Conservation (phyloP, 441 rosid species). For the Syzygium malaccense region DNA sequence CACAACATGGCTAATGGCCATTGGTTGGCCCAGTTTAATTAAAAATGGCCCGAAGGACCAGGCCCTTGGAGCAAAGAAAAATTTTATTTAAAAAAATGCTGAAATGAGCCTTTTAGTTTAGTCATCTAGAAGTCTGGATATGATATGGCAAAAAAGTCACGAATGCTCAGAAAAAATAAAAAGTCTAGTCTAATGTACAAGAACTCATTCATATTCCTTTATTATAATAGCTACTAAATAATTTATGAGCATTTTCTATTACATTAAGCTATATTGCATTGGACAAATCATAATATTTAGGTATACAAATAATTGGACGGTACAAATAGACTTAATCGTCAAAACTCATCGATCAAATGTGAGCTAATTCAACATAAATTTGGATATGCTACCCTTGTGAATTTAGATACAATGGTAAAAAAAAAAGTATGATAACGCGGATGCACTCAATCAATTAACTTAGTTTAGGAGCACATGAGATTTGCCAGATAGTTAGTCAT, state of each 20-base stretch:
- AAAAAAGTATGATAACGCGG: too few relatives aligned
- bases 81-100: not conserved
- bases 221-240: not conserved
- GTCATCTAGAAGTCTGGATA: not conserved
- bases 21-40: not conserved
- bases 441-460: too few relatives aligned
- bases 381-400: too few relatives aligned
- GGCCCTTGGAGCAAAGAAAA: not conserved
- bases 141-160: not conserved
- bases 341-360: too few relatives aligned
- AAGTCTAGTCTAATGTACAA: not conserved
- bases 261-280: not conserved
- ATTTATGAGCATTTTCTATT: not conserved
- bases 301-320: not conserved
- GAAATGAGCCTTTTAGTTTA: not conserved
- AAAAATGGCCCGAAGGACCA: not conserved
- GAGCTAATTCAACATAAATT: not conserved
- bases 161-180: too few relatives aligned
- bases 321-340: too few relatives aligned
- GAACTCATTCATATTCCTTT: not conserved
- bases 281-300: not conserved
- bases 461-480: not conserved
- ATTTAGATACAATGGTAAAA: too few relatives aligned
- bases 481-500: too few relatives aligned
- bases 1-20: accelerated